phyloP scores from a whole-genome alignment of 129 eudicot species.

The Chrysanthemum lavandulifolium region DNA sequence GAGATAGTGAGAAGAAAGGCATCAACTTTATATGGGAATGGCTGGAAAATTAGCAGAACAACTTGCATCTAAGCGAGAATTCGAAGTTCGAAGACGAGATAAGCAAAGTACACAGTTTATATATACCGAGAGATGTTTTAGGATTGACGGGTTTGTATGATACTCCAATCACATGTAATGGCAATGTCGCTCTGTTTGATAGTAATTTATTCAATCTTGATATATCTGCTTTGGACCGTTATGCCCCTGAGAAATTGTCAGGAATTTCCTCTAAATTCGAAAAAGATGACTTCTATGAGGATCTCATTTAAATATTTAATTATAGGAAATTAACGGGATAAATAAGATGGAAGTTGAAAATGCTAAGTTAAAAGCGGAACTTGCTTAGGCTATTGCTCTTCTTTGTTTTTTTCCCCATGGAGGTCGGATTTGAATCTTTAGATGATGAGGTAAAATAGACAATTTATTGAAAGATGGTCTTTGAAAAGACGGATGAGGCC shows the following conservation, averaged over 20 bases:
- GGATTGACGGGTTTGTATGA: conserved; percentile 91
- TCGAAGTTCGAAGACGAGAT: conserved; percentile 75
- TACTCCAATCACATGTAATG: conserved; percentile 75
- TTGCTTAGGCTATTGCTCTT: conserved; percentile 83
- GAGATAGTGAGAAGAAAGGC: conserved; percentile 94
- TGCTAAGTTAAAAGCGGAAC: conserved; percentile 81
- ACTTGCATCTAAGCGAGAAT: conserved; percentile 77
- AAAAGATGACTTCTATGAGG: conserved; percentile 36
- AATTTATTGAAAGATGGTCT: conserved; percentile 57
- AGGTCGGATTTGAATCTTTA: conserved; percentile 54
- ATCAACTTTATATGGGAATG: conserved; percentile 89
- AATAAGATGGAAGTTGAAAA: conserved; percentile 91
- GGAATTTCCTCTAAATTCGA: too few species aligned
- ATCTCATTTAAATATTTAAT: conserved; percentile 42
- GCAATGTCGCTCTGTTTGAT: conserved; percentile 81
- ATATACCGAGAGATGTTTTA: conserved; percentile 76
- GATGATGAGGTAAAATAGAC: conserved; percentile 72
- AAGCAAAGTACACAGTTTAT: conserved; percentile 60
- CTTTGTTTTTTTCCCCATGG: conserved; percentile 53
- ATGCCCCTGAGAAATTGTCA: conserved; percentile 57
- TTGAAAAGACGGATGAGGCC: conserved; percentile 82
- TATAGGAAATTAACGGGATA: conserved; percentile 82
- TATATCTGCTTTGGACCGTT: conserved; percentile 72
- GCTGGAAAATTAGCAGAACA: conserved; percentile 89
- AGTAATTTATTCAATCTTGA: conserved; percentile 74